A percentile compares a stretch with the other conserved stretches of the same genome.
Evolutionary conservation across 1,284 basidiomycete genomes (phyloP).

Genomic region (Trichosporon sp.): DNA sequence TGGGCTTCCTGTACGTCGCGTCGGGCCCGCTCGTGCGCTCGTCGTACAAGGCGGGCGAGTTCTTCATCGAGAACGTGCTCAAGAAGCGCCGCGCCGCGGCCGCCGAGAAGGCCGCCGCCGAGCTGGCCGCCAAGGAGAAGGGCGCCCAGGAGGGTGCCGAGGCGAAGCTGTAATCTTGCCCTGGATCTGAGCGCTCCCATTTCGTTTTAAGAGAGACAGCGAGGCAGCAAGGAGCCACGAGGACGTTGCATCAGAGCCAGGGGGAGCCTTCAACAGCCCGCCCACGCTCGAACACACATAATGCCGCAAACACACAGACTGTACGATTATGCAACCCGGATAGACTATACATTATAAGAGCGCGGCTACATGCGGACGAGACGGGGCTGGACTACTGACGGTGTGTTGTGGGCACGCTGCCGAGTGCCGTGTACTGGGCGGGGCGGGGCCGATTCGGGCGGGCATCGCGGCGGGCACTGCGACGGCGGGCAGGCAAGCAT

Average conservation of each 20-base stretch:
- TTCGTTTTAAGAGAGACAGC: too few species aligned
- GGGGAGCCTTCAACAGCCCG: not conserved
- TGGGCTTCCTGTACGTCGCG: slow-evolving; percentile 97
- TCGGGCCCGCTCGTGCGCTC: slow-evolving; percentile 93
- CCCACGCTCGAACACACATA: not conserved
- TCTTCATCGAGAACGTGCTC: slow-evolving; percentile 84
- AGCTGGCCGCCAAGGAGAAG: slow-evolving; percentile 24
- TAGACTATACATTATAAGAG: not conserved
- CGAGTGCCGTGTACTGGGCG: too few species aligned
- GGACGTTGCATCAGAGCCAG: not conserved
- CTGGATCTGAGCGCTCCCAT: not conserved
- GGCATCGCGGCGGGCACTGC: too few species aligned
- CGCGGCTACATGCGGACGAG: not conserved
- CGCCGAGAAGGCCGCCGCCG: slow-evolving; percentile 34
- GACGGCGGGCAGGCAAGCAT: too few species aligned
- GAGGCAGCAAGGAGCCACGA: too few species aligned
- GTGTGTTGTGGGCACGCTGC: too few species aligned
- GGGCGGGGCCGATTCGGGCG: too few species aligned
- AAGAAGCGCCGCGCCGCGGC: slow-evolving; percentile 46
- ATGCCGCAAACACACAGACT: not conserved
- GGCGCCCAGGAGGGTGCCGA: not conserved
- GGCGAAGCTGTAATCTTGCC: not conserved
- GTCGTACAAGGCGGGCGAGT: slow-evolving; percentile 95
- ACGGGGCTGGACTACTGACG: too few species aligned
- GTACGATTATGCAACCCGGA: not conserved